phyloP scores from a whole-genome alignment of 164 flowering plant species.

The Macadamia tetraphylla region DNA sequence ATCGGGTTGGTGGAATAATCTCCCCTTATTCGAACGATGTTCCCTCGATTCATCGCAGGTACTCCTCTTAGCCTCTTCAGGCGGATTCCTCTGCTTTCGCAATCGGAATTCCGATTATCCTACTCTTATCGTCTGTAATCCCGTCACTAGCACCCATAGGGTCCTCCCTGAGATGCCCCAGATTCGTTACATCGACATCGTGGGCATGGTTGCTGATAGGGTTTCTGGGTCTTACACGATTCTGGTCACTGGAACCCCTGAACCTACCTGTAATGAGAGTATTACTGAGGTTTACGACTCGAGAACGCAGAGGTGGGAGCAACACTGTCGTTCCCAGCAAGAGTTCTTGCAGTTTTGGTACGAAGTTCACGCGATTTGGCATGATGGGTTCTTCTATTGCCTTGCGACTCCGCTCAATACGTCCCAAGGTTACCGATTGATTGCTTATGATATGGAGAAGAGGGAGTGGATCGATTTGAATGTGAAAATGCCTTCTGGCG shows the following conservation, averaged over 20 bases:
- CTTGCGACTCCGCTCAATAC: slow-evolving; percentile 23
- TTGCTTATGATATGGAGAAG: slow-evolving; percentile 16
- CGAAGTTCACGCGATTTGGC: slow-evolving; percentile 25
- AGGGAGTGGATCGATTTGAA: slow-evolving; percentile 23
- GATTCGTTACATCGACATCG: slow-evolving; percentile 22
- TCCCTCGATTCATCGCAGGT: slow-evolving; percentile 20
- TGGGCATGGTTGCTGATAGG: slow-evolving; percentile 22
- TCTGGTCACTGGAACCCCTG: slow-evolving; percentile 22
- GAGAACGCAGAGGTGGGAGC: slow-evolving; percentile 15
- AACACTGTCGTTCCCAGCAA: slow-evolving; percentile 18
- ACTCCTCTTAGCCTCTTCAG: slow-evolving; percentile 22
- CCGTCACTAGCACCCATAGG: slow-evolving; percentile 19
- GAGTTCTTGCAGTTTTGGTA: slow-evolving; percentile 26
- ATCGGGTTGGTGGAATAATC: slow-evolving; percentile 21
- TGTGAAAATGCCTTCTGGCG: slow-evolving; percentile 21
- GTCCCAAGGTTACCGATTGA: slow-evolving; percentile 17
- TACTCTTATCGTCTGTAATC: slow-evolving; percentile 23
- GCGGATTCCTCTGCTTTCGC: slow-evolving; percentile 24
- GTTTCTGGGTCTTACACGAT: slow-evolving; percentile 8
- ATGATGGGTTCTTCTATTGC: slow-evolving; percentile 22
- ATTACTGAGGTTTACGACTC: slow-evolving; percentile 27
- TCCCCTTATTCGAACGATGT: slow-evolving; percentile 19
- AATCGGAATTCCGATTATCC: slow-evolving; percentile 22
- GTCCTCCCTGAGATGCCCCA: slow-evolving; percentile 19
- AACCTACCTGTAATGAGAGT: slow-evolving; percentile 20